Evolutionary conservation across 2,329 filamentous ascomycete species (phyloP), one percentile per base, ranked within the genome.

Genomic region (Diatrype stigma): DNA sequence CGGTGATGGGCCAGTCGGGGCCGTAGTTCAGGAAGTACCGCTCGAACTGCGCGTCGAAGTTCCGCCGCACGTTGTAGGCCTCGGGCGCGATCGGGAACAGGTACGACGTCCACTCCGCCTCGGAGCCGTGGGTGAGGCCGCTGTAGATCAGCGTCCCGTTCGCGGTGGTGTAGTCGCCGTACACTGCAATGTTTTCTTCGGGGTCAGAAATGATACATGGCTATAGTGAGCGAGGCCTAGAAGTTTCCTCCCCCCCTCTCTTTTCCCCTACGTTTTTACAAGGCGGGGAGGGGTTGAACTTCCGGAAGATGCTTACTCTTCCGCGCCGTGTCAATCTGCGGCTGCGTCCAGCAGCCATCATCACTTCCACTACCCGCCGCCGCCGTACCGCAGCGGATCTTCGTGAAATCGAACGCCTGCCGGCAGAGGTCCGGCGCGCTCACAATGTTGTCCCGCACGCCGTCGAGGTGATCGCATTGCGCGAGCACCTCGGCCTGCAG

Each of bases 101-200:
- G 30, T 51, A 65, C 3, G 57, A 61, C 6, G 46, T 34, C 63
- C 63, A 65, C 2, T 56, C 57, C 3, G 50, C 46, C 51, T 66
- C 83, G 23, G 78, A 65, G 19, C 76, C 74, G 55, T 77, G 56
- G 64, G 67, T 74, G 65, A 65, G 70, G 62, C 51, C 70, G 59
- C 58, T 60, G 40, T 63, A 61, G 6, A 53, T 74, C 62, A 53
- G 60, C 47, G 56, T 34, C 6, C 62, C 62, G 30, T 53, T 45
- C 3, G 49, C 44, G 2, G 54, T 60, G n/a, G 56, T 51, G 35
- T 65, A 65, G 30, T 66, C 62, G 52, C 47, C 50, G 22, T 64
- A 65, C 42, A 66, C n/a, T n/a, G n/a, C n/a, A n/a, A n/a, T n/a
- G n/a, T n/a, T n/a, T n/a, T n/a, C n/a, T n/a, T n/a, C n/a, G n/a